Base-by-base conservation (phyloP, 352 stramenopile genomes). In the Thraustotheca clavata region DNA sequence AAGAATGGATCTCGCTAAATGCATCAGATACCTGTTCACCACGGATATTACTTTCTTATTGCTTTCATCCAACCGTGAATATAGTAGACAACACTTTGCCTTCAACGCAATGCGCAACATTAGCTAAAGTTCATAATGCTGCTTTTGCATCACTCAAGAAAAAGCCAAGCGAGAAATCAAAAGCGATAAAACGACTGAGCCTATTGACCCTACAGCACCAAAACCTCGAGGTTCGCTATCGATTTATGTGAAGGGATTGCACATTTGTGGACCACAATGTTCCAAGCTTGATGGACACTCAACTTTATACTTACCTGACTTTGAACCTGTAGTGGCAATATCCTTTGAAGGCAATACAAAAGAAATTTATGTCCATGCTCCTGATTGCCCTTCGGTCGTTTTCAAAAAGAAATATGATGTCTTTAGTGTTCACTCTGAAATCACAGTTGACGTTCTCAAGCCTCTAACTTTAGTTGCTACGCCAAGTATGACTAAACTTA, bases 321-420 rank as follows among this genome's bases (percentile, higher is more conserved):
- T 74, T 62, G 55, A 59, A 6, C 69, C 67, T 6, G 66, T 76
- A 29, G 27, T 74, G 26, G 16, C 52, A 0, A 59, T 76, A 26
- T 65, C 48, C 20, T 77, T 75, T 40, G 72, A 66, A n/a, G 62
- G 73, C 18, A 62, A 59, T 4, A 67, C 63, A 38, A 50, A 73
- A 14, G 72, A 77, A 41, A 47, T 75, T 22, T 67, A 47, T 18
- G 18, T 67, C 0, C 61, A 31, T 22, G 36, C 55, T 18, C 39
- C 49, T 0, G 63, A 72, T 6, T 71, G 67, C 49, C 48, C 68
- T 24, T 6, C 33, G 6, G 43, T 70, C 24, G 41, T 27, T 1
- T 76, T 69, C 34, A 70, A 71, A 29, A 67, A 73, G 11, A 62
- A 74, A 36, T 77, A 62, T 60, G 46, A 67, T 41, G 72, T 77